Percentiles rank a stretch among this genome's conserved stretches.
phyloP scores from a whole-genome alignment of 352 stramenopile genomes.

The Globisporangium megalacanthum region DNA sequence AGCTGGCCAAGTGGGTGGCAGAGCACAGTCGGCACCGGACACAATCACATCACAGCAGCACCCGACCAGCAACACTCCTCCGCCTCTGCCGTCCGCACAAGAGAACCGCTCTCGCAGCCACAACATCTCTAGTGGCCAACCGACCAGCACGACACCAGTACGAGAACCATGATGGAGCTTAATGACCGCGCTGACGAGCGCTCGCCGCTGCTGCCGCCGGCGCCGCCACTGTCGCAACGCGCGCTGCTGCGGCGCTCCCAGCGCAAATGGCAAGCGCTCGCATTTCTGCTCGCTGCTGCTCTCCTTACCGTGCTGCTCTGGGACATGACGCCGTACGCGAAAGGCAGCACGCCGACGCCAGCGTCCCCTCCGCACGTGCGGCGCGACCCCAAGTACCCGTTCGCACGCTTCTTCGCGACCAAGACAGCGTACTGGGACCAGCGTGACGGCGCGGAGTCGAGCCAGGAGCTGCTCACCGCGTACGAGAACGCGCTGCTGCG shows the following conservation, averaged over 20 bases:
- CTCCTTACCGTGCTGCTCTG: slow-evolving; percentile 15
- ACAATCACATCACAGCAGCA: no score
- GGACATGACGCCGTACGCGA: slow-evolving; percentile 10
- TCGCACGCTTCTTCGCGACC: slow-evolving; percentile 38
- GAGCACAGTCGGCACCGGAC: not conserved
- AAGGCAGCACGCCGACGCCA: slow-evolving; percentile 3
- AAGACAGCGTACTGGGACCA: slow-evolving; percentile 61
- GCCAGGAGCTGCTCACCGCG: slow-evolving; percentile 20
- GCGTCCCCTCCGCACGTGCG: slow-evolving; percentile 6
- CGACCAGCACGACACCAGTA: not conserved
- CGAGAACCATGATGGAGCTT: not conserved
- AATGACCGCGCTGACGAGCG: slow-evolving; percentile 1
- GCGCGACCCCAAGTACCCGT: slow-evolving; percentile 12
- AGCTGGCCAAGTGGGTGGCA: not conserved
- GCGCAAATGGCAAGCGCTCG: slow-evolving; percentile 12
- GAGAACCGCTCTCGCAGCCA: not conserved
- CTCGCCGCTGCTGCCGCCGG: slow-evolving; percentile 1
- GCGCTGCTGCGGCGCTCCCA: not conserved
- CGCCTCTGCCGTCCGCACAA: not conserved
- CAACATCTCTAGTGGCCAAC: not conserved
- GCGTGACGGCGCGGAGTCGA: slow-evolving; percentile 16
- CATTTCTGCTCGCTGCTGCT: slow-evolving; percentile 9
- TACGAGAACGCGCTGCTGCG: slow-evolving; percentile 19
- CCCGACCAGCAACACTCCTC: no score
- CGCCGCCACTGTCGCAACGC: slow-evolving; percentile 6